Evolutionary conservation across 306 rosid species (phyloP).

Genomic region (Benincasa hispida): DNA sequence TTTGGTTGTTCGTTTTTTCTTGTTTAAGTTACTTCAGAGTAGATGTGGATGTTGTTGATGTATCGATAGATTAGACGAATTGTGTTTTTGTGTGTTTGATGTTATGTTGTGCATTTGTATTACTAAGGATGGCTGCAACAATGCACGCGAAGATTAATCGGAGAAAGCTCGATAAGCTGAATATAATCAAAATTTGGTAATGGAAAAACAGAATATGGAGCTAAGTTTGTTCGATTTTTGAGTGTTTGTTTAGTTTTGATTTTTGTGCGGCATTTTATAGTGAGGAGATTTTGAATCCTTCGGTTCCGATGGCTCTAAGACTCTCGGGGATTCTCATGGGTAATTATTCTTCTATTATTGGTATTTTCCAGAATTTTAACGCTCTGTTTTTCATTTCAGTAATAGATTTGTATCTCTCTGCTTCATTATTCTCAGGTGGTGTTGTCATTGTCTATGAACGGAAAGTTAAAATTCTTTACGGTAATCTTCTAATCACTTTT

Average conservation of each 20-base stretch:
- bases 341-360: slow-evolving; percentile 6
- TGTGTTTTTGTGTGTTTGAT: neutral
- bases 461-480: slow-evolving; percentile 69
- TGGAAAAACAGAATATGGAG: neutral
- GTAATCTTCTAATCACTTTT: slow-evolving; percentile 18
- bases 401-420: neutral
- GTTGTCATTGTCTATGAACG: slow-evolving; percentile 83
- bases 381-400: slow-evolving; percentile 7
- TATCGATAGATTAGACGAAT: neutral
- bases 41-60: neutral
- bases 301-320: slow-evolving; percentile 89
- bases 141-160: slow-evolving; percentile 57
- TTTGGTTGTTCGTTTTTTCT: neutral
- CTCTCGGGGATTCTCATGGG: slow-evolving; percentile 99
- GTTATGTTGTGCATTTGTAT: neutral
- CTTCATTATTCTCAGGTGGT: slow-evolving; percentile 44
- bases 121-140: slow-evolving; percentile 45
- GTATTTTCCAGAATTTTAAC: neutral
- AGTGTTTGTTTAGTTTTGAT: neutral
- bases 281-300: slow-evolving; percentile 79
- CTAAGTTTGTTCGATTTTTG: neutral
- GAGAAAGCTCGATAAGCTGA: slow-evolving; percentile 51
- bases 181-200: slow-evolving; percentile 69
- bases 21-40: neutral
- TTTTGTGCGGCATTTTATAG: slow-evolving; percentile 12